Evolutionary conservation across 768 basidiomycete genomes (phyloP), one percentile per base, ranked within the genome.

Genomic region (Hypholoma fasciculare): DNA sequence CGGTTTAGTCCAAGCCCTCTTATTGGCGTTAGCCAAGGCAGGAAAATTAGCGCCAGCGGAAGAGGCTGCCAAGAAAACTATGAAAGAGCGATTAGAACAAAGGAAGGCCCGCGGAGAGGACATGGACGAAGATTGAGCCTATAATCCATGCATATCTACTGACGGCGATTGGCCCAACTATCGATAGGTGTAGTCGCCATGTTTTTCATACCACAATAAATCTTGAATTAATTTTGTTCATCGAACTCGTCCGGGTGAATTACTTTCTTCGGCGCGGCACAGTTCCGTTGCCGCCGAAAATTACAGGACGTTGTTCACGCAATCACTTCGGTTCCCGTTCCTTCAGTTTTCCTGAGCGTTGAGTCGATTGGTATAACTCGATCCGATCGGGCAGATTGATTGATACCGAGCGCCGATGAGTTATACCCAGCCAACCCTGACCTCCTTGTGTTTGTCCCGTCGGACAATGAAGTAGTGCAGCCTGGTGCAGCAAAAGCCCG

Each of bases 1-100:
- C 48, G 91, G 94, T 36, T 76, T 94, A 19, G 85, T 87, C 5
- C 88, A 94, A 67, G 86, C 84, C 0, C 74, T 95, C 34, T 72
- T 92, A n/a, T 70, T 83, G 17, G 86, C 84, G 11, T 78, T 96
- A 19, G 92, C 91, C 9, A 89, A 88, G 68, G 81, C 81, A 7
- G 89, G 86, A 3, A 80, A 78, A 59, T 74, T 94, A 30, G 76
- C 82, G 19, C 69, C 77, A 2, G 86, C 82, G 0, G 77, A 81
- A 57, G 76, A 76, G 56, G 69, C 67, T 19, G 82, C 83, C 8
- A 78, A 73, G 60, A 72, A 71, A 56, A 61, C 67, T 23, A 81
- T 83, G 81, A 73, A 75, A 61, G 74, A 78, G 51, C 74, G 80
- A 52, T 69, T 81, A 51, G 77, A 78, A 54, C 76, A 74, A 52